These are phyloP conservation scores for Ocimum tenuiflorum DNA, from an alignment of 257 asterid species.

Conservation along the genomic window DNA sequence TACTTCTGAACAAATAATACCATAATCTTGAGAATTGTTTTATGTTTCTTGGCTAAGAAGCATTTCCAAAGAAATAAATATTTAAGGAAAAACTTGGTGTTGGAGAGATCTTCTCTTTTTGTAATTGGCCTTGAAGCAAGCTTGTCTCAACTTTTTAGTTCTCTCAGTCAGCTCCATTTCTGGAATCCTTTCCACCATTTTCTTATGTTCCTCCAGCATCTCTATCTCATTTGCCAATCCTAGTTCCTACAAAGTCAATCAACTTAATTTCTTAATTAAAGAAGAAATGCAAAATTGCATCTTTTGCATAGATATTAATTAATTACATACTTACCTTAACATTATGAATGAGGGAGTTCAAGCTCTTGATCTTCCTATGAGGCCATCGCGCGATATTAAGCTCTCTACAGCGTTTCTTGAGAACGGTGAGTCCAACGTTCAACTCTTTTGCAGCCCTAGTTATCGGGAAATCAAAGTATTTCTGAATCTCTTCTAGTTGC, in stretches of 20 bases:
- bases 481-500: conserved; percentile 56
- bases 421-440: conserved; percentile 66
- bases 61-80: too few species aligned
- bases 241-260: conserved; percentile 54
- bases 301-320: too few species aligned
- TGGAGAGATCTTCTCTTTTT: conserved; percentile 66
- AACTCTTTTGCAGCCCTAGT: conserved; percentile 70
- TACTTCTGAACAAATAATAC: too few species aligned
- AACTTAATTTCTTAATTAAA: too few species aligned
- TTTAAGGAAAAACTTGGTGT: conserved; percentile 1
- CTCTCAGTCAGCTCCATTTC: conserved; percentile 74
- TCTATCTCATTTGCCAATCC: conserved; percentile 59
- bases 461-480: conserved; percentile 63
- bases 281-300: too few species aligned
- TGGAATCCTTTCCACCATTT: conserved; percentile 52
- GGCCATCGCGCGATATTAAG: conserved; percentile 76
- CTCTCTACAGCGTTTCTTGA: conserved; percentile 81
- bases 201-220: conserved; percentile 70
- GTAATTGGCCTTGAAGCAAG: conserved; percentile 91
- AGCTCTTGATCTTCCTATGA: conserved; percentile 82
- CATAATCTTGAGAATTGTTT: too few species aligned
- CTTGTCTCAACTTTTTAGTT: conserved; percentile 74
- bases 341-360: conserved; percentile 64
- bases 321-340: conserved; percentile 76
- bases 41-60: too few species aligned